These are phyloP conservation scores for Zygotorulaspora chibaensis DNA, from an alignment of 805 yeast genomes.

Conservation along the genomic window DNA sequence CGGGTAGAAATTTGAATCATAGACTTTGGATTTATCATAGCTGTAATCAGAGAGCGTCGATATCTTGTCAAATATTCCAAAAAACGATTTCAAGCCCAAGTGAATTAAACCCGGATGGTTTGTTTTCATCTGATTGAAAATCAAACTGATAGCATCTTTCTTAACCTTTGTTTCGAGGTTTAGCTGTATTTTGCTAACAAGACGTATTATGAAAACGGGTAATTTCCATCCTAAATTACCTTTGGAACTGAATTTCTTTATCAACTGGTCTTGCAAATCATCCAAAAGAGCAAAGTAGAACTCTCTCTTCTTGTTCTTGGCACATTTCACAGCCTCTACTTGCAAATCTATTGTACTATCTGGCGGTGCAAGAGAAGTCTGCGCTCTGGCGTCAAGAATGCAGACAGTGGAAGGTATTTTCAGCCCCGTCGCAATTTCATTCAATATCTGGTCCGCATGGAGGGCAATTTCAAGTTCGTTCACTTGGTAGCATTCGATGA, in stretches of 20 bases:
- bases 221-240: slow-evolving; percentile 50
- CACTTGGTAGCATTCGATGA: slow-evolving; percentile 51
- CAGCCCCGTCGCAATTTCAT: slow-evolving; percentile 38
- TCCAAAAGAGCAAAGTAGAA: slow-evolving; percentile 40
- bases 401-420: slow-evolving; percentile 53
- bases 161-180: slow-evolving; percentile 47
- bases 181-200: slow-evolving; percentile 50
- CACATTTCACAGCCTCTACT: slow-evolving; percentile 53
- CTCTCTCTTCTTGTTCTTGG: slow-evolving; percentile 55
- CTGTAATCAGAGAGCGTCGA: slow-evolving; percentile 43
- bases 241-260: slow-evolving; percentile 20
- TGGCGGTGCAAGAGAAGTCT: slow-evolving; percentile 53
- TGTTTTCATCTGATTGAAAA: slow-evolving; percentile 47
- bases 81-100: slow-evolving; percentile 55
- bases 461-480: slow-evolving; percentile 54
- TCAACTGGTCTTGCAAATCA: slow-evolving; percentile 40
- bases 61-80: slow-evolving; percentile 47
- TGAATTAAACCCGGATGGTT: slow-evolving; percentile 67
- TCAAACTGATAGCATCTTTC: slow-evolving; percentile 38
- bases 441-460: slow-evolving; percentile 50
- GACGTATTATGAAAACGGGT: slow-evolving; percentile 44
- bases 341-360: slow-evolving; percentile 55
- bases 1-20: slow-evolving; percentile 41
- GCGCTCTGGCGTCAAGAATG: slow-evolving; percentile 41
- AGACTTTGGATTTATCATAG: slow-evolving; percentile 45